Conservation (phyloP, 2,329 filamentous ascomycete genomes). For the Coleophoma crateriformis region DNA sequence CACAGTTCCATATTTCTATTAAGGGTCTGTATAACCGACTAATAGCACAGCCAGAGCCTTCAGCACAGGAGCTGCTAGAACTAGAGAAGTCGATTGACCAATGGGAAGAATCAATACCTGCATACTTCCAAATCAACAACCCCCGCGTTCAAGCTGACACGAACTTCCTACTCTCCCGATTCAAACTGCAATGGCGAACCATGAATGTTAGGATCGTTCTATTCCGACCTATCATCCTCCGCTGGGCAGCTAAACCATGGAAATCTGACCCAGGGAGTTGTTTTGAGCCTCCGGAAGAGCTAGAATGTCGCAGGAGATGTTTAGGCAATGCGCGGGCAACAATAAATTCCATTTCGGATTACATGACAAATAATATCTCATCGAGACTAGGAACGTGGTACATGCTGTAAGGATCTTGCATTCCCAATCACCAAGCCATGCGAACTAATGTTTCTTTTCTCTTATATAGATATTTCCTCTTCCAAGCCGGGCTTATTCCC, state of each 20-base stretch:
- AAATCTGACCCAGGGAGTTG: constrained; percentile 24
- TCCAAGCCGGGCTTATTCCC: constrained; percentile 37
- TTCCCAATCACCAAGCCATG: too few species aligned
- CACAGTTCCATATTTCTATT: constrained; percentile 35
- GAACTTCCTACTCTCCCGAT: constrained; percentile 30
- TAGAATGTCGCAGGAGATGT: constrained; percentile 31
- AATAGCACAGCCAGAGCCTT: constrained; percentile 34
- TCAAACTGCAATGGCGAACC: constrained; percentile 32
- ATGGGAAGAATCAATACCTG: constrained; percentile 34
- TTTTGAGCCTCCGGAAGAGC: constrained; percentile 29
- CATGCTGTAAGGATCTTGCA: constrained; percentile 24
- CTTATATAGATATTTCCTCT: constrained; percentile 31
- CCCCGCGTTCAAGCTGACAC: constrained; percentile 27
- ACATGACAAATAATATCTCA: constrained; percentile 31
- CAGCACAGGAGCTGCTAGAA: constrained; percentile 32
- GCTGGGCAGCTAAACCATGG: constrained; percentile 25
- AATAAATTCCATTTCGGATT: constrained; percentile 34
- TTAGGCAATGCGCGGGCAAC: constrained; percentile 33
- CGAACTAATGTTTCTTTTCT: neutral
- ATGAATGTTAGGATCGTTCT: constrained; percentile 37
- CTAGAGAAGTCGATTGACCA: constrained; percentile 35
- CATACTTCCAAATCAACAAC: constrained; percentile 31
- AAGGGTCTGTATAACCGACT: constrained; percentile 37
- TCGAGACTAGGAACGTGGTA: constrained; percentile 37
- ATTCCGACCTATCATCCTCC: constrained; percentile 35